Base-by-base conservation (phyloP, 495 filamentous ascomycete species). In the Talaromyces wortmannii region DNA sequence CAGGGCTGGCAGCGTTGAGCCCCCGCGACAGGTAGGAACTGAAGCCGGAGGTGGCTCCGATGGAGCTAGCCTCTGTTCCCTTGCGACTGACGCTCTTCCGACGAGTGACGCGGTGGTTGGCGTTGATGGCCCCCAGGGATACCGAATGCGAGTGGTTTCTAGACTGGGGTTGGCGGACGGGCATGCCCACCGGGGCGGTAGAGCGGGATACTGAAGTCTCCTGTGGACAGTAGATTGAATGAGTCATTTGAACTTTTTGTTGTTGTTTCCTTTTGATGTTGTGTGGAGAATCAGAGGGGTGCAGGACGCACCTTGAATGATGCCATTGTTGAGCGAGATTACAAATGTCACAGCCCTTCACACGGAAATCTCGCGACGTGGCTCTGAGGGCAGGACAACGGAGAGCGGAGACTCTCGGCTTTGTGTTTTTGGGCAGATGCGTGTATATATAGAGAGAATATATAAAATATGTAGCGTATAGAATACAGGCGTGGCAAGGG, bases 121-220 rank as follows among this genome's bases (percentile, higher is more conserved):
- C 67, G 71, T 90, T 92, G 71, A 90, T 79, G 40, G 90, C 83
- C 62, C 89, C 86, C 57, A 89, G 72, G 44, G 90, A 89, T 52
- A 90, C 75, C 13, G 88, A 92, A 67, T 95, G 87, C 15, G 91
- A 88, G 70, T 92, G 91, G 60, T 84, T 82, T 57, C 91, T 88
- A 48, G 80, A 82, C 63, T 82, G 80, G 52, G 53, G 45, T 43
- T 57, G 55, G 15, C 55, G 55, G 29, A 57, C 44, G 16, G 55
- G 50, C 49, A 57, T 40, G 29, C 51, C 59, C 29, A 71, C 59
- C 31, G 69, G 69, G 55, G 70, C 67, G 52, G 74, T 67, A 42
- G 74, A 72, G 55, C 74, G 74, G 57, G 71, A 75, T 55, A 74
- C 64, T 50, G 74, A 77, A 53, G 72, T 65, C 72, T 77, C 74